These are phyloP conservation scores for Theobroma grandiflorum DNA, from an alignment of 441 rosid species.

Conservation along the genomic window DNA sequence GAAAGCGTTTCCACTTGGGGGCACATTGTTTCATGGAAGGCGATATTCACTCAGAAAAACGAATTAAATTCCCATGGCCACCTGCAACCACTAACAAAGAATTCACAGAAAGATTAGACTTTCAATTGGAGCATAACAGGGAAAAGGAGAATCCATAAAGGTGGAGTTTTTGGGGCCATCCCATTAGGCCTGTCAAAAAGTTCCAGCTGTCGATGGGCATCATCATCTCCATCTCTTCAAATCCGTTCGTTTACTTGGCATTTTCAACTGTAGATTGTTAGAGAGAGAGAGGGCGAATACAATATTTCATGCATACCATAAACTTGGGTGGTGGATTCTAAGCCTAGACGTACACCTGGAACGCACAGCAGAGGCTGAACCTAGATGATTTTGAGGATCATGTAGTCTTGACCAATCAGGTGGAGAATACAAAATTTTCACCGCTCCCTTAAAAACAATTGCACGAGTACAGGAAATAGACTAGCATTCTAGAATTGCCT, in stretches of 20 bases:
- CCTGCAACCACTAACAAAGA: conserved; percentile 30
- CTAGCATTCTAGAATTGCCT: neutral
- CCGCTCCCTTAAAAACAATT: neutral
- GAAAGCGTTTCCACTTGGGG: conserved; percentile 41
- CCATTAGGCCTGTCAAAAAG: conserved; percentile 5
- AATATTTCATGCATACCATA: neutral
- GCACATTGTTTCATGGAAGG: conserved; percentile 36
- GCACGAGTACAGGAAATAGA: neutral
- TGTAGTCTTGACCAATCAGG: conserved; percentile 13
- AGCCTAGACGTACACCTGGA: neutral
- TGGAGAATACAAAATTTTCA: neutral
- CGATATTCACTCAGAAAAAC: conserved; percentile 25
- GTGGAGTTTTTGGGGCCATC: neutral
- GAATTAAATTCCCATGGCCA: neutral
- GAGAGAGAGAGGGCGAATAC: neutral
- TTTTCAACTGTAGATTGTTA: neutral
- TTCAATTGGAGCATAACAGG: conserved; percentile 3
- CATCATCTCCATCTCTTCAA: conserved; percentile 12
- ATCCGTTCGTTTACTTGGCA: neutral
- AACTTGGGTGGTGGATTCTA: conserved; percentile 2
- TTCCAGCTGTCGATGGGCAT: conserved; percentile 25
- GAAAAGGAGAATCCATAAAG: conserved; percentile 8
- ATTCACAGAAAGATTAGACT: neutral
- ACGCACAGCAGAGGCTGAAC: neutral
- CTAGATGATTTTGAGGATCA: conserved; percentile 1